These are phyloP conservation scores for Arabis alpina DNA, from an alignment of 345 rosid species.

Conservation along the genomic window DNA sequence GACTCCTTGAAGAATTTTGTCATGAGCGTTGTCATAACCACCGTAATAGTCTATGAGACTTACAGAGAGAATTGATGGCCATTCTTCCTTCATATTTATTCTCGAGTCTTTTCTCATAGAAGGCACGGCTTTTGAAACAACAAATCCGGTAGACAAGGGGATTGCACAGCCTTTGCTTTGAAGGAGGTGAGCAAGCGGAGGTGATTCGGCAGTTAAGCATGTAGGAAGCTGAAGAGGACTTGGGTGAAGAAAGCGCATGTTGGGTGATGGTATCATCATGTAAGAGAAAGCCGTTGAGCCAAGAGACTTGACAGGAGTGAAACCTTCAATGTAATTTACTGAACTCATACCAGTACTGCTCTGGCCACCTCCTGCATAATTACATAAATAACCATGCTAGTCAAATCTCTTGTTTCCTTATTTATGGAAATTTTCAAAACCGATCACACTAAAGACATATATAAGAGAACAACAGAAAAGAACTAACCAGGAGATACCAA, in stretches of 20 bases:
- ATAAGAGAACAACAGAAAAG: conserved; percentile 2
- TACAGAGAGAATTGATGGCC: conserved; percentile 93
- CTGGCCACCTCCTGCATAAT: conserved; percentile 67
- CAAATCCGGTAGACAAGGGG: conserved; percentile 89
- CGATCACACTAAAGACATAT: neutral
- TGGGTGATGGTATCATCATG: conserved; percentile 90
- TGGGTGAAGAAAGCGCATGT: conserved; percentile 95
- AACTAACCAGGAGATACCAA: conserved; percentile 71
- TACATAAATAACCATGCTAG: conserved; percentile 19
- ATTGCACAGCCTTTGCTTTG: conserved; percentile 94
- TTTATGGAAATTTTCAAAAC: conserved; percentile 3
- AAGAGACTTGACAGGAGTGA: conserved; percentile 88
- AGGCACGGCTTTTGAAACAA: conserved; percentile 89
- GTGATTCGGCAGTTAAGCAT: conserved; percentile 96
- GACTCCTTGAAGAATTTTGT: conserved; percentile 56
- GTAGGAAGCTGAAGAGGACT: conserved; percentile 90
- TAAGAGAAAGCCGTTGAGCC: conserved; percentile 84
- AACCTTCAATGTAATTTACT: conserved; percentile 79
- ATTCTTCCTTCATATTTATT: conserved; percentile 75
- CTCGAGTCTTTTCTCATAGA: conserved; percentile 77
- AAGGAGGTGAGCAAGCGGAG: conserved; percentile 98
- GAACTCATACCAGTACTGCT: conserved; percentile 52
- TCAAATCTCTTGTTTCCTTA: conserved; percentile 12
- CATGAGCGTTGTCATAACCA: conserved; percentile 55
- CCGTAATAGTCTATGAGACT: conserved; percentile 91